phyloP scores from a whole-genome alignment of 108 stramenopile genomes.

The Cyclotella atomus region DNA sequence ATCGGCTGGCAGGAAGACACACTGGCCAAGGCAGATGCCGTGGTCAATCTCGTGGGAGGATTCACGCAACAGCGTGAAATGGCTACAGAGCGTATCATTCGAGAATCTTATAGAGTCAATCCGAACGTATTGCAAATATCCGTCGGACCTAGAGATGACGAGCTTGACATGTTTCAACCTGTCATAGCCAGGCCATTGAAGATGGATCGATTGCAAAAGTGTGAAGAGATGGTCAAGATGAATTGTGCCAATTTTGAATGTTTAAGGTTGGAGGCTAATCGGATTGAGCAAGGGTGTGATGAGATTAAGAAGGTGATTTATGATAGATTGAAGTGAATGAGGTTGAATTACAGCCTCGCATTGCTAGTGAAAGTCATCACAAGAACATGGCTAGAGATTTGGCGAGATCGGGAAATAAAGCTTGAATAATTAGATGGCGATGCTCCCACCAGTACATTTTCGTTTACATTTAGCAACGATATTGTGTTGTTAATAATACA shows the following conservation, averaged over 20 bases:
- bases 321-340: constrained; percentile 24
- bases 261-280: constrained; percentile 65
- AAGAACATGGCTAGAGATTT: too few relatives aligned
- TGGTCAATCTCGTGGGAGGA: constrained; percentile 83
- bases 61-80: constrained; percentile 81
- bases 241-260: constrained; percentile 68
- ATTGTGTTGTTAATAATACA: too few relatives aligned
- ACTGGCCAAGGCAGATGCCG: constrained; percentile 62
- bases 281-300: constrained; percentile 60
- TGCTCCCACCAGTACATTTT: too few relatives aligned
- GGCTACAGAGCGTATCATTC: constrained; percentile 75
- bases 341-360: too few relatives aligned
- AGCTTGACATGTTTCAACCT: constrained; percentile 56
- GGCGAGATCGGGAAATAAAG: too few relatives aligned
- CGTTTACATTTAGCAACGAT: too few relatives aligned
- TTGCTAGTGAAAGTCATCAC: too few relatives aligned
- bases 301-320: constrained; percentile 58
- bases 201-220: constrained; percentile 58
- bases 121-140: constrained; percentile 66
- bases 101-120: constrained; percentile 71
- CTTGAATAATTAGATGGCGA: too few relatives aligned
- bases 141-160: constrained; percentile 66
- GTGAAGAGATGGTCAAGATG: constrained; percentile 75
- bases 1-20: constrained; percentile 82
- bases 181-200: constrained; percentile 57